Percentiles rank a stretch among this genome's conserved stretches.
These are phyloP conservation scores for Penicillium paxilli DNA, from an alignment of 495 filamentous ascomycete genomes.

Conservation along the genomic window DNA sequence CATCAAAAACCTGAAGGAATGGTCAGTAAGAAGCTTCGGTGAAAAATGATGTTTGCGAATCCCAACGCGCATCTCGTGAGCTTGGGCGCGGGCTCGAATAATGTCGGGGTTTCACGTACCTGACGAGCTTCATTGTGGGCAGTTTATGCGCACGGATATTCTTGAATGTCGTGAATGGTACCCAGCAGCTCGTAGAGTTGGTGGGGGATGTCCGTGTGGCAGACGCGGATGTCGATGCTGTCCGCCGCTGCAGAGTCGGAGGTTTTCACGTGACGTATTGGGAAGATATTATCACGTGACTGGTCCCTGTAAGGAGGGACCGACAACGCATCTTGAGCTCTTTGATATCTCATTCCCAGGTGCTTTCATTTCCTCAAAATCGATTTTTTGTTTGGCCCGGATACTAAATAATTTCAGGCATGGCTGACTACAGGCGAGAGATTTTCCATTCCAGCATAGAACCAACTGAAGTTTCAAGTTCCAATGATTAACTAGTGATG, in stretches of 20 bases:
- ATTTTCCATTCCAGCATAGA: too few species aligned
- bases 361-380: too few species aligned
- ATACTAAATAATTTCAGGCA: too few species aligned
- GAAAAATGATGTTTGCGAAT: slow-evolving; percentile 13
- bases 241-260: slow-evolving; percentile 22
- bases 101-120: slow-evolving; percentile 59
- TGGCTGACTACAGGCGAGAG: too few species aligned
- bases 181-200: slow-evolving; percentile 9
- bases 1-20: slow-evolving; percentile 81
- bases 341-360: neutral
- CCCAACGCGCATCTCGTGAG: slow-evolving; percentile 7
- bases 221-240: slow-evolving; percentile 15
- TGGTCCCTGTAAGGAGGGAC: too few species aligned
- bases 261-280: slow-evolving; percentile 8
- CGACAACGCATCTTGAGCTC: neutral
- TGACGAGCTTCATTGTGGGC: slow-evolving; percentile 94
- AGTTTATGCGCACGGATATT: slow-evolving; percentile 2
- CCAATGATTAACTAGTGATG: too few species aligned
- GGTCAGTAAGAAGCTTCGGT: slow-evolving; percentile 14
- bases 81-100: neutral
- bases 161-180: neutral
- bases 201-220: slow-evolving; percentile 12
- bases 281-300: slow-evolving; percentile 7
- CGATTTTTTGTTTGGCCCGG: too few species aligned
- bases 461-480: too few species aligned